Evolutionary conservation across 768 basidiomycete genomes (phyloP).

Genomic region (Suillus hirtellus): DNA sequence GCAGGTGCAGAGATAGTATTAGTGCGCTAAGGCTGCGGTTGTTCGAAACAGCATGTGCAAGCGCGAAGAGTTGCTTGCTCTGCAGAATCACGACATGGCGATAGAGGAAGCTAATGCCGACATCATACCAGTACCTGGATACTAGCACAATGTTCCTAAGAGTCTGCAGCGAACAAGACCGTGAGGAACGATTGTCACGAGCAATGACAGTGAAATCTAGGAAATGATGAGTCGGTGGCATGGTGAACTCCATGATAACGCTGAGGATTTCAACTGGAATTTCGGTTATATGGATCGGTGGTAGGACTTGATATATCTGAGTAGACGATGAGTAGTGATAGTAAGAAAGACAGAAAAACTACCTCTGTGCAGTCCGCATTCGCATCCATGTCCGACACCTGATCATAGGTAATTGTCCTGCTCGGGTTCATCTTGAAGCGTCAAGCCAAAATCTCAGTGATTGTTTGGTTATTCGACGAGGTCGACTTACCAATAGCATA

Average conservation of each 20-base stretch:
- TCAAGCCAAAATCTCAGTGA: neutral
- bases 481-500: neutral
- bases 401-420: neutral
- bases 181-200: neutral
- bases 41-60: neutral
- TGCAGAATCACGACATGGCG: neutral
- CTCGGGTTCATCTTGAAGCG: neutral
- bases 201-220: neutral
- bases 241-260: neutral
- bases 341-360: neutral
- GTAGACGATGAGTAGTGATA: neutral
- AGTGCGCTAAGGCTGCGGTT: neutral
- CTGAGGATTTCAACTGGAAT: neutral
- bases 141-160: neutral
- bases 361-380: neutral
- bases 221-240: neutral
- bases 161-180: neutral
- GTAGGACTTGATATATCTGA: neutral
- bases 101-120: neutral
- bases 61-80: neutral
- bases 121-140: neutral
- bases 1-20: neutral
- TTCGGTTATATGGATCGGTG: neutral
- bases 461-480: neutral
- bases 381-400: neutral